Evolutionary conservation across 768 basidiomycete genomes (phyloP).

Genomic region (Leccinum truebloodii): DNA sequence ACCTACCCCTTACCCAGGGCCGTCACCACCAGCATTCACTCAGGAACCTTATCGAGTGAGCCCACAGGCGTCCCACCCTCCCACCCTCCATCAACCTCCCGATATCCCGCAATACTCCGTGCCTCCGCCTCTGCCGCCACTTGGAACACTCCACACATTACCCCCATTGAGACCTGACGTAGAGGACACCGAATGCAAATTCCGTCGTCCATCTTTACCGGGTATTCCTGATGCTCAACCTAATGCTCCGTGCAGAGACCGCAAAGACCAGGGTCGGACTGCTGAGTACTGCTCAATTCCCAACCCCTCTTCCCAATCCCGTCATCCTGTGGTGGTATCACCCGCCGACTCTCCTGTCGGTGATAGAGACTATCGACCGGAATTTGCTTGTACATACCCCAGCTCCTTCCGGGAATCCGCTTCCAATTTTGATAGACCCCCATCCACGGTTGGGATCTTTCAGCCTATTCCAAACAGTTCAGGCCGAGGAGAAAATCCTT

Average conservation of each 20-base stretch:
- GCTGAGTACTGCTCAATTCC: conserved; percentile 11
- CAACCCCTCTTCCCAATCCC: conserved; percentile 4
- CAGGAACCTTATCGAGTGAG: conserved; percentile 28
- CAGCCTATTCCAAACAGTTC: conserved; percentile 6
- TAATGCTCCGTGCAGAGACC: conserved; percentile 10
- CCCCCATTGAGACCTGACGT: conserved; percentile 28
- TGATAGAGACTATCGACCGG: conserved; percentile 17
- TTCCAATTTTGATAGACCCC: conserved; percentile 20
- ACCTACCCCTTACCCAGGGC: conserved; percentile 25
- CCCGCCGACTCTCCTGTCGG: conserved; percentile 7
- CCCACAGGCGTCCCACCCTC: conserved; percentile 25
- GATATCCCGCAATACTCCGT: conserved; percentile 32
- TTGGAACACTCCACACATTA: conserved; percentile 24
- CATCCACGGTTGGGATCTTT: conserved; percentile 21
- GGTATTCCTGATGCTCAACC: conserved; percentile 13
- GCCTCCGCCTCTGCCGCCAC: conserved; percentile 26
- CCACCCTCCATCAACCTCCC: conserved; percentile 19
- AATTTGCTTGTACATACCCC: conserved; percentile 18
- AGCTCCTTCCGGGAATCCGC: conserved; percentile 21
- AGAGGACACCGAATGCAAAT: conserved; percentile 34
- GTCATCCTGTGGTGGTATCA: neutral
- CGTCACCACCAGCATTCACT: conserved; percentile 20
- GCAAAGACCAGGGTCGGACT: conserved; percentile 18
- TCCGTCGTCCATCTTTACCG: conserved; percentile 34
- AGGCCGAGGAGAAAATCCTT: conserved; percentile 10